phyloP scores from a whole-genome alignment of 177 flowering plant species.

The Vitis hybrid region DNA sequence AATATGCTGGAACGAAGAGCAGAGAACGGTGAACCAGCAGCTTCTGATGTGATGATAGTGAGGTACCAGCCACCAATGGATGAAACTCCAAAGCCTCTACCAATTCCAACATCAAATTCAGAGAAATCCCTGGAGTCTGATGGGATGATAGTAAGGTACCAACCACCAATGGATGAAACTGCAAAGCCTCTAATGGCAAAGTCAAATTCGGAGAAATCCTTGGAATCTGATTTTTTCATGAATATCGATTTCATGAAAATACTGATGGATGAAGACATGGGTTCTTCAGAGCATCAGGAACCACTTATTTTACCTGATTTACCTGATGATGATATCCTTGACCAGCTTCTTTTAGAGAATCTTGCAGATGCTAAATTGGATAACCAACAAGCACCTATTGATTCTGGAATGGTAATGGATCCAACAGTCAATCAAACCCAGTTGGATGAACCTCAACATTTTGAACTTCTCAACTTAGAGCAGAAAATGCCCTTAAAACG shows the following conservation, averaged over 20 bases:
- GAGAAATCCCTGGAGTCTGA: slow-evolving; percentile 34
- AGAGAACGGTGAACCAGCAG: slow-evolving; percentile 28
- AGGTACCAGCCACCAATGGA: slow-evolving; percentile 57
- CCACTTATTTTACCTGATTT: slow-evolving; percentile 42
- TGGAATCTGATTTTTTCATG: slow-evolving; percentile 38
- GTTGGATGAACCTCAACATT: slow-evolving; percentile 5
- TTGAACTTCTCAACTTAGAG: slow-evolving; percentile 1
- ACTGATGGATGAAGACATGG: slow-evolving; percentile 42
- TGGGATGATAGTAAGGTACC: slow-evolving; percentile 58
- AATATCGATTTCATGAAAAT: slow-evolving; percentile 46
- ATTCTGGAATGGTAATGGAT: slow-evolving; percentile 26
- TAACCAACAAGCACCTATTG: slow-evolving; percentile 14
- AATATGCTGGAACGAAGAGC: slow-evolving; percentile 39
- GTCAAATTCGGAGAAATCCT: slow-evolving; percentile 22
- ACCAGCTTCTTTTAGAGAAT: slow-evolving; percentile 51
- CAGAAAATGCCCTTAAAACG: background rate
- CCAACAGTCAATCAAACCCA: slow-evolving; percentile 7
- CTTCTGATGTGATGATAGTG: slow-evolving; percentile 51
- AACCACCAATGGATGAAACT: slow-evolving; percentile 43
- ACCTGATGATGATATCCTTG: slow-evolving; percentile 45
- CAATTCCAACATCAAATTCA: slow-evolving; percentile 19
- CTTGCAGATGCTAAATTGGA: slow-evolving; percentile 15
- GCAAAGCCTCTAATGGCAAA: slow-evolving; percentile 26
- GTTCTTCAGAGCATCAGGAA: slow-evolving; percentile 32
- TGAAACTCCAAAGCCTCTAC: slow-evolving; percentile 30